A percentile compares a stretch with the other conserved stretches of the same genome.
These are phyloP conservation scores for Colletotrichum tamarilloi DNA, from an alignment of 2,329 filamentous ascomycete species.

Conservation along the genomic window DNA sequence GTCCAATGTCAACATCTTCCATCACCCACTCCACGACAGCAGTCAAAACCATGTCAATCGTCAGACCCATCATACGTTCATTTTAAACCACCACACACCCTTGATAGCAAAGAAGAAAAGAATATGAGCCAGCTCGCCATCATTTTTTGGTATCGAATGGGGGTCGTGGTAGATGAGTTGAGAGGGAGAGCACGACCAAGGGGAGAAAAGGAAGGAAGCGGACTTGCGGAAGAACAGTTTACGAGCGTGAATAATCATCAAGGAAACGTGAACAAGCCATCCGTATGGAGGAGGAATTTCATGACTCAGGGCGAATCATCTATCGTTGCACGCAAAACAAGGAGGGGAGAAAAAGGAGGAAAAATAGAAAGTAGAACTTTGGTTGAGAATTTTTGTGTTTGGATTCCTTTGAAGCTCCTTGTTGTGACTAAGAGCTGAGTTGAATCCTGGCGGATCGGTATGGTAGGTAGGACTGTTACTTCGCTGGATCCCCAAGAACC, in stretches of 20 bases:
- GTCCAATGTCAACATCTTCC: no score
- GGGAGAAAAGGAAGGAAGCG: background rate
- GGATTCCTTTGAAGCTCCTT: conserved; percentile 25
- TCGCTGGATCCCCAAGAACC: conserved; percentile 7
- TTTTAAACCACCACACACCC: background rate
- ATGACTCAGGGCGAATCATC: background rate
- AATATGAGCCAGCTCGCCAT: background rate
- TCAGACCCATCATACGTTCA: background rate
- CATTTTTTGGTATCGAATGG: conserved; percentile 27
- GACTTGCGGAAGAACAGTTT: background rate
- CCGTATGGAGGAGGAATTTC: background rate
- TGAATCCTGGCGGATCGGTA: conserved; percentile 17
- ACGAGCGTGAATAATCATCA: background rate
- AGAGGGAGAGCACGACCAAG: background rate
- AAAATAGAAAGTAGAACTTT: conserved; percentile 24
- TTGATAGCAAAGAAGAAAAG: background rate
- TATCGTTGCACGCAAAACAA: conserved; percentile 21
- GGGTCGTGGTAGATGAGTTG: background rate
- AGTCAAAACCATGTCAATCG: background rate
- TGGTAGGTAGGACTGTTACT: background rate
- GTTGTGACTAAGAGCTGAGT: conserved; percentile 26
- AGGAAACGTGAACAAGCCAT: background rate
- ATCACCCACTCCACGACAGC: background rate
- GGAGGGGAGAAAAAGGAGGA: background rate
- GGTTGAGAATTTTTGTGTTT: conserved; percentile 28